Evolutionary conservation across 768 basidiomycete species (phyloP), one percentile per base, ranked within the genome.

Genomic region (Collybia sordida): DNA sequence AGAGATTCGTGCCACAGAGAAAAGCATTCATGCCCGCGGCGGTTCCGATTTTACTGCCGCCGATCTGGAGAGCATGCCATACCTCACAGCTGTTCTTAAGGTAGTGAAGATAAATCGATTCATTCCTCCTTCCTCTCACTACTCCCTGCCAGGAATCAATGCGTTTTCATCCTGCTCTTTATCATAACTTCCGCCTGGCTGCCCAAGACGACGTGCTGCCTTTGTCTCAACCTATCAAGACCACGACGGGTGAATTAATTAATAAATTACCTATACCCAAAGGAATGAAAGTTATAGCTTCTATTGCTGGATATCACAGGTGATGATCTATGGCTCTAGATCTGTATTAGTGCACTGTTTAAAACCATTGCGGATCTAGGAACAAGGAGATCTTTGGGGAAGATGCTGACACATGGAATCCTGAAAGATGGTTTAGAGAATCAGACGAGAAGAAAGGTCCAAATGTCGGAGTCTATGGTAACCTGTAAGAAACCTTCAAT

Each of bases 221-320:
- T 0, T 73, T 89, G 28, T 76, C 80, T 5, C 73, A 64, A 48
- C 80, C 82, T 1, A 72, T 84, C 41, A 66, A 55, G 46, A 77
- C 73, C 3, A 66, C 65, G 19, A 70, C 72, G 1, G 83, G 82
- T 4, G 65, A 74, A 48, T 47, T 66, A 9, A 60, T 79, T 34
- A 62, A 56, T 7, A 68, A 78, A 45, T 43, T 85, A 9, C 70
- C 74, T 3, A 65, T 85, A 18, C 73, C 77, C 0, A 76, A 78
- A 52, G 79, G 79, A 7, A 74, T 72, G 27, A 77, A 76, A 42
- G 64, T 84, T 7, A 68, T 82, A 23, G 59, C 74, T 4, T 83
- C 82, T 7, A 74, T 82, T 31, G 73, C 75, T 18, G 79, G 71
- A 1, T 82, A 83, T 52, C 78, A 85, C 51, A 73, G 79, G 83